Conservation (phyloP, 495 filamentous ascomycete species). For the Podospora bellae-mahoneyi region DNA sequence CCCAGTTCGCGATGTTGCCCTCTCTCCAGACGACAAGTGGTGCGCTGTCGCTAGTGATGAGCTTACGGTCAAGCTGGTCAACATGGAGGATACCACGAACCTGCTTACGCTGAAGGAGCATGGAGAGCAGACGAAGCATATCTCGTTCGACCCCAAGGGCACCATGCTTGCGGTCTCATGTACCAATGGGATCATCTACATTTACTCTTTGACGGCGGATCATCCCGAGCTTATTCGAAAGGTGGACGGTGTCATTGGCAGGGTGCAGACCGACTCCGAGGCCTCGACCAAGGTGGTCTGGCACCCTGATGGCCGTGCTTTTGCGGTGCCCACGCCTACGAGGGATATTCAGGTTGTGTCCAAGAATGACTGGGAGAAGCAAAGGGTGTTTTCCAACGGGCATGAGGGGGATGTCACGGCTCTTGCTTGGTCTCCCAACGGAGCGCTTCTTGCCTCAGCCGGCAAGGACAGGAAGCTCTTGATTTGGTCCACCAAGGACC, state of each 20-base stretch:
- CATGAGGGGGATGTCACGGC: conserved; percentile 86
- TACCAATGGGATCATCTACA: conserved; percentile 79
- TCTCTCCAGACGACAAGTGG: conserved; percentile 83
- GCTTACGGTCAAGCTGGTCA: conserved; percentile 82
- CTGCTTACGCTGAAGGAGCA: conserved; percentile 77
- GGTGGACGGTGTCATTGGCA: conserved; percentile 79
- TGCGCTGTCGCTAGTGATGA: conserved; percentile 96
- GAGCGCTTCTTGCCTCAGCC: conserved; percentile 78
- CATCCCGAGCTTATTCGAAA: conserved; percentile 76
- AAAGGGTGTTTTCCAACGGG: conserved; percentile 69
- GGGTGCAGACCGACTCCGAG: conserved; percentile 73
- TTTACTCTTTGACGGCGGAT: conserved; percentile 80
- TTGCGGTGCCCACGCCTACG: conserved; percentile 79
- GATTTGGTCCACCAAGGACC: conserved; percentile 86
- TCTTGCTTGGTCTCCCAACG: conserved; percentile 90
- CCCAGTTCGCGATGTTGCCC: conserved; percentile 77
- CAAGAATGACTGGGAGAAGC: conserved; percentile 78
- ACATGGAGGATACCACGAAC: conserved; percentile 68
- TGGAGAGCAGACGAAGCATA: conserved; percentile 77
- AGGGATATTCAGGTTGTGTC: conserved; percentile 85
- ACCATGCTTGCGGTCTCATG: conserved; percentile 75
- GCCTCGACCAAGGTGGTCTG: conserved; percentile 72
- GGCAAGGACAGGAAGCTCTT: conserved; percentile 77
- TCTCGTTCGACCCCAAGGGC: conserved; percentile 82
- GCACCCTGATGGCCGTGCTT: conserved; percentile 93